Evolutionary conservation across 2,329 filamentous ascomycete species (phyloP), one percentile per base, ranked within the genome.

Genomic region (Proliferodiscus dingleyae): DNA sequence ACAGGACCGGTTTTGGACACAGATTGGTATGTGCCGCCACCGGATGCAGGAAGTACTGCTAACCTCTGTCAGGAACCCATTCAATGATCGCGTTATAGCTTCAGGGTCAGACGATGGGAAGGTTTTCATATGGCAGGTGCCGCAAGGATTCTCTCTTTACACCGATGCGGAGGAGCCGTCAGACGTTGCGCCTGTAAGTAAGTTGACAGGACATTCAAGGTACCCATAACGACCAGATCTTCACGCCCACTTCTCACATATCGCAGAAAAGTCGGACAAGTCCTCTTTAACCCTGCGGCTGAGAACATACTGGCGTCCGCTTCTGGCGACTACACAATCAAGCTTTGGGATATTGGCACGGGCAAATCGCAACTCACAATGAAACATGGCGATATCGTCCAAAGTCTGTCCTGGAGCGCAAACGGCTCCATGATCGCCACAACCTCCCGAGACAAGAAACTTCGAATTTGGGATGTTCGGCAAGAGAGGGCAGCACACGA

Each of bases 21-120:
- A 56, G 93, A 98, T 74, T 98, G 91, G 91, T 91, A 64, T 64
- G 74, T 61, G n/a, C 42, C 8, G 4, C 13, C 36, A 15, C 19
- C 30, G 5, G 29, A 24, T 46, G 41, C 33, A 36, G 24, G 24
- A 32, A 43, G 24, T 41, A 30, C 30, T 16, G 41, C 55, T 65
- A 47, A 66, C 47, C 24, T 33, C 22, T 24, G 15, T 16, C 33
- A 93, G 88, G 89, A 91, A 89, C 67, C 93, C 93, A 18, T 97
- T 97, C 74, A 89, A 98, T 71, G 91, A 98, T 67, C 83, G 80
- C 50, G 71, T 98, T 60, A 83, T 98, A 63, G 89, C 91, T 15
- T 98, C 93, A 39, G 90, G 86, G 48, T 95, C 91, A 42, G 93
- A 98, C 64, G 93, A 98, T 69, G 91, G 86, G 66, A 97, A 95